Conservation (phyloP, 257 asterid genomes). For the Fraxinus anomala region DNA sequence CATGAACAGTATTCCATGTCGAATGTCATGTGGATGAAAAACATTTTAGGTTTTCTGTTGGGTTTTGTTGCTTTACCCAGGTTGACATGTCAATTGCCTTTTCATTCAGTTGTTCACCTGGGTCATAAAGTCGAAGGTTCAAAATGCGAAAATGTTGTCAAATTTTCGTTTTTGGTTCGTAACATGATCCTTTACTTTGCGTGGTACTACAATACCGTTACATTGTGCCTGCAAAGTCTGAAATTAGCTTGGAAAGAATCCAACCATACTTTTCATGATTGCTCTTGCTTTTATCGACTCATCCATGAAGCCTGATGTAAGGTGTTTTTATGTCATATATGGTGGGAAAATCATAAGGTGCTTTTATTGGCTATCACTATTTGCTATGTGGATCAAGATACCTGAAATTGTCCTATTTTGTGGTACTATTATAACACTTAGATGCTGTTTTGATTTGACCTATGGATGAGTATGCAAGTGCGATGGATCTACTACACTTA, state of each 20-base stretch:
- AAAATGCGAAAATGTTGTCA: background rate
- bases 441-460: background rate
- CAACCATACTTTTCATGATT: background rate
- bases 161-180: background rate
- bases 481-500: background rate
- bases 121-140: background rate
- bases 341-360: background rate
- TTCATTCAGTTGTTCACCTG: background rate
- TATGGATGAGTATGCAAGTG: background rate
- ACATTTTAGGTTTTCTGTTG: constrained; percentile 5
- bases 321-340: no score
- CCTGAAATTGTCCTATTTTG: no score
- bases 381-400: background rate
- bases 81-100: background rate
- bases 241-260: background rate
- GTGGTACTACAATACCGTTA: background rate
- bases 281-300: background rate
- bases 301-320: background rate
- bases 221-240: background rate
- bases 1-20: background rate
- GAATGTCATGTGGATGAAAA: background rate
- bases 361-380: background rate
- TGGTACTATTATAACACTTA: background rate
- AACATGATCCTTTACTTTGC: background rate
- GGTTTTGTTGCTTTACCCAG: background rate